Conservation (phyloP, 192 early-diverging fungal genomes). For the Coemansia sp. region DNA sequence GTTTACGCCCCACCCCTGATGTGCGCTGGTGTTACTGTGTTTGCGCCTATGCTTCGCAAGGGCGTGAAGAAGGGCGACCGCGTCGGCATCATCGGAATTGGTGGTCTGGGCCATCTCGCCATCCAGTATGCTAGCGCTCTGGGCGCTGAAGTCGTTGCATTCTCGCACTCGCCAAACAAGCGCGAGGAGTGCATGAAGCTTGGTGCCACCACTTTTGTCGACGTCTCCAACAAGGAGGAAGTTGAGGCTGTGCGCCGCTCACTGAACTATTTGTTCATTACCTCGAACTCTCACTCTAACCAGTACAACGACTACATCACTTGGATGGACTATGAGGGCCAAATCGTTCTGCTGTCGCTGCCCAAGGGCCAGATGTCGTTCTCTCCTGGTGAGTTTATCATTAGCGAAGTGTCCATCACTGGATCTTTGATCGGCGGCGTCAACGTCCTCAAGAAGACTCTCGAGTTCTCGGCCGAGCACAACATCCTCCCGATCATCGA, state of each 20-base stretch:
- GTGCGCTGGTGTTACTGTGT: conserved; percentile 82
- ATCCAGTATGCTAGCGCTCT: conserved; percentile 63
- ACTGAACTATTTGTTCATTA: conserved; percentile 40
- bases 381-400: conserved; percentile 47
- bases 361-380: conserved; percentile 61
- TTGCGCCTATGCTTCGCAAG: conserved; percentile 64
- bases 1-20: conserved; percentile 70
- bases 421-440: conserved; percentile 70
- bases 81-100: conserved; percentile 77
- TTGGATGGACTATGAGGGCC: conserved; percentile 59
- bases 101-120: conserved; percentile 75
- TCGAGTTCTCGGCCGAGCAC: conserved; percentile 65
- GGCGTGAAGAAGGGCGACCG: conserved; percentile 61
- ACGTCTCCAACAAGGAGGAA: conserved; percentile 32
- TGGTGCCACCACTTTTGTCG: conserved; percentile 59
- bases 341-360: conserved; percentile 64
- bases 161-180: conserved; percentile 62
- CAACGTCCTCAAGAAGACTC: conserved; percentile 61
- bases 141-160: conserved; percentile 53
- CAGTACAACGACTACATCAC: conserved; percentile 54
- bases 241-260: conserved; percentile 15
- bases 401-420: conserved; percentile 53
- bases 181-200: conserved; percentile 55
- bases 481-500: conserved; percentile 67
- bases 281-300: conserved; percentile 29